Evolutionary conservation across 805 yeast species (phyloP), one percentile per base, ranked within the genome.

Genomic region (Candida dajiaensis): DNA sequence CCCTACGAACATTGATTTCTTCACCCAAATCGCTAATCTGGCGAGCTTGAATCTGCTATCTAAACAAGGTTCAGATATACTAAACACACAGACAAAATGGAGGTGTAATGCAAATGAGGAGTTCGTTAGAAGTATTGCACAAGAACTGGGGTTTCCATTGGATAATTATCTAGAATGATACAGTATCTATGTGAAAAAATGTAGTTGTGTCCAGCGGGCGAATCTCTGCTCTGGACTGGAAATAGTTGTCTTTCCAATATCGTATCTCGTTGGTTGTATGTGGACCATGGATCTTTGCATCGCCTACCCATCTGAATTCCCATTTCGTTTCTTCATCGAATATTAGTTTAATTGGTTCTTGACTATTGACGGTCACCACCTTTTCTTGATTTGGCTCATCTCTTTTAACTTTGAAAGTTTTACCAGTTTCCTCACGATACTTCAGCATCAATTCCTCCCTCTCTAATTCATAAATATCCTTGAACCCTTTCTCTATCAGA

Each of bases 71-170:
- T 66, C 65, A 40, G 89, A 84, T 57, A 74, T 76, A 21, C 65
- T 89, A 38, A 83, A 80, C 45, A 78, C 89, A 18, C 77, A 78
- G 47, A 76, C 85, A 1, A 78, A 83, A 56, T 89, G 95, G 95
- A 83, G 77, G 59, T 80, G 88, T 50, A 86, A 85, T 56, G 78
- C 84, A 9, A 74, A 80, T 38, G 89, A 88, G 85, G 74, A 74
- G 29, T 72, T 79, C 8, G 75, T 85, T 11, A 73, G 74, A 50
- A 71, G 73, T 41, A 69, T 89, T 35, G 80, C 95, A 0, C 63
- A 70, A 19, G 86, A 84, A 19, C 69, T 89, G 9, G 70, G 76
- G 10, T 79, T 90, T 55, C 86, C 82, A 1, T 70, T 89, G 11
- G 78, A 74, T 25, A 80, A 77, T 48, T 88, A 83, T 57, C 55